phyloP scores from a whole-genome alignment of 1,284 basidiomycete genomes.

The Boletus hoseneyae region DNA sequence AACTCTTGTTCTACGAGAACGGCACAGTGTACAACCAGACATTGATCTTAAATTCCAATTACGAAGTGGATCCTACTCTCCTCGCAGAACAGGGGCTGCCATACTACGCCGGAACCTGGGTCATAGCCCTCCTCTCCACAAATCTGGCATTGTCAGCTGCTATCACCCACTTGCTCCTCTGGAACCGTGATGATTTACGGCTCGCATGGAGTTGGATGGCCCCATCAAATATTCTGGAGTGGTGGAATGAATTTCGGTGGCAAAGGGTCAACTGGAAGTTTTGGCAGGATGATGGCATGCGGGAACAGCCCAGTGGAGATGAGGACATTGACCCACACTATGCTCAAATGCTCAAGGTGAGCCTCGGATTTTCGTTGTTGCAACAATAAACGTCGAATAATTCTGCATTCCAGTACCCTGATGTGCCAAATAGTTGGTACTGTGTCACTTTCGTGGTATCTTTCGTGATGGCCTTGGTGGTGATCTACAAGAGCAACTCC shows the following conservation, averaged over 20 bases:
- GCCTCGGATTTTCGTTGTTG: neutral
- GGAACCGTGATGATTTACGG: conserved; percentile 45
- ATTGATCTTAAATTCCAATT: conserved; percentile 46
- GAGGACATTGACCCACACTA: conserved; percentile 50
- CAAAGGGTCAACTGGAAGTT: conserved; percentile 40
- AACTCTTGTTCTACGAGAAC: conserved; percentile 49
- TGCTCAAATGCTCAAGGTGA: conserved; percentile 49
- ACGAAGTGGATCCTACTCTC: conserved; percentile 43
- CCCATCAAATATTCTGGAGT: conserved; percentile 23
- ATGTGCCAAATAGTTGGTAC: conserved; percentile 49
- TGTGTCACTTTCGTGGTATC: conserved; percentile 36
- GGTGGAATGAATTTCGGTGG: conserved; percentile 26
- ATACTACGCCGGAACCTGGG: conserved; percentile 37
- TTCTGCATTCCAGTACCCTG: conserved; percentile 38
- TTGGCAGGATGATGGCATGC: conserved; percentile 43
- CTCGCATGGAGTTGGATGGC: conserved; percentile 44
- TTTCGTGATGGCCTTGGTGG: conserved; percentile 40
- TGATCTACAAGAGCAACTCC: conserved; percentile 48
- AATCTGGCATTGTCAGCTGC: conserved; percentile 44
- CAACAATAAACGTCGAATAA: neutral
- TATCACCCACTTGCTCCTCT: conserved; percentile 49
- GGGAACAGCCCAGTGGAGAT: conserved; percentile 25
- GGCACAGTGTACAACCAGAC: conserved; percentile 47
- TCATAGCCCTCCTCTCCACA: conserved; percentile 32
- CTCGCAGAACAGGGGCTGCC: conserved; percentile 43